These are phyloP conservation scores for Mycena haematopus DNA, from an alignment of 768 basidiomycete species.

Conservation along the genomic window DNA sequence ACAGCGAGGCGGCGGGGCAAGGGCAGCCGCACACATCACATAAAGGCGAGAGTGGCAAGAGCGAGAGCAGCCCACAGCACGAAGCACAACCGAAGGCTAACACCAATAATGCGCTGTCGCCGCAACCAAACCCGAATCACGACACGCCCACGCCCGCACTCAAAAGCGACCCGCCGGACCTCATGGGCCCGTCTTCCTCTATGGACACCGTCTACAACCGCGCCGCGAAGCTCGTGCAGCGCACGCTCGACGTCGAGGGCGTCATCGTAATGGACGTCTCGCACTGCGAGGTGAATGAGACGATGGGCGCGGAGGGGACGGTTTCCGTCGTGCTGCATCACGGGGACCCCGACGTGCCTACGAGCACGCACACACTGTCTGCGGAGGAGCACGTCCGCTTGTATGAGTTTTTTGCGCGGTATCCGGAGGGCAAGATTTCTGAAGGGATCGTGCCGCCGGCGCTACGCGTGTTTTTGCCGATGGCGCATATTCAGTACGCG, in stretches of 20 bases:
- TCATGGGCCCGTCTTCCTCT: conserved; percentile 43
- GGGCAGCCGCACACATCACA: conserved; percentile 31
- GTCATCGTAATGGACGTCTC: conserved; percentile 93
- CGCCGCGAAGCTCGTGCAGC: conserved; percentile 88
- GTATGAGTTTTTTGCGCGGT: conserved; percentile 75
- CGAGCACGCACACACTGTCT: conserved; percentile 61
- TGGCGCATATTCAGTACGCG: conserved; percentile 81
- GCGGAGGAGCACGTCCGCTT: conserved; percentile 78
- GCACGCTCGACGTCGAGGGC: conserved; percentile 91
- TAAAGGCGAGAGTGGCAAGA: conserved; percentile 33
- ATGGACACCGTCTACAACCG: conserved; percentile 93
- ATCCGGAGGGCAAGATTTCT: conserved; percentile 86
- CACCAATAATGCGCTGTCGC: not conserved
- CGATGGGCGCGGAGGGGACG: conserved; percentile 62
- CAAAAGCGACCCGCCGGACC: conserved; percentile 33
- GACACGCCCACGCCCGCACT: not conserved
- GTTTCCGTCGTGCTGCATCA: conserved; percentile 76
- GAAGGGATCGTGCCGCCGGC: conserved; percentile 87
- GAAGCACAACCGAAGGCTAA: not conserved
- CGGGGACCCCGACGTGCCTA: conserved; percentile 61
- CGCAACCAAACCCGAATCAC: not conserved
- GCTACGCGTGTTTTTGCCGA: conserved; percentile 82
- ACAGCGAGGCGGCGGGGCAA: conserved; percentile 55
- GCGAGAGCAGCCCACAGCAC: not conserved
- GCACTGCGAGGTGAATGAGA: conserved; percentile 86